Conservation (phyloP, 192 early-diverging fungal species). For the Backusella luteola region DNA sequence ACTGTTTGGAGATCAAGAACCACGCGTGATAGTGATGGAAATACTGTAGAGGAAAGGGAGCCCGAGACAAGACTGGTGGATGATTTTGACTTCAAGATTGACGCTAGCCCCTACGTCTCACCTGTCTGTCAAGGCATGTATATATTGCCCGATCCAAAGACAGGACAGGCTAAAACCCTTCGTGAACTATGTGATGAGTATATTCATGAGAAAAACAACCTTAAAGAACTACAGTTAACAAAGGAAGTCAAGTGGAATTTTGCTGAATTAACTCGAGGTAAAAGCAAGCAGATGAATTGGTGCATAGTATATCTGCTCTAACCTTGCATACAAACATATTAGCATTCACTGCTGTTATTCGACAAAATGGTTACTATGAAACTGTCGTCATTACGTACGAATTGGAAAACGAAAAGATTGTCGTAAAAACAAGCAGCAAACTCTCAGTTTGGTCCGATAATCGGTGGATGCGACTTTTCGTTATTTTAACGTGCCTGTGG, state of each 20-base stretch:
- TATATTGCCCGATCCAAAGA: slow-evolving; percentile 31
- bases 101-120: slow-evolving; percentile 31
- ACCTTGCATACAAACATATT: not conserved
- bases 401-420: slow-evolving; percentile 29
- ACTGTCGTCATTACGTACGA: slow-evolving; percentile 37
- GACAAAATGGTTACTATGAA: slow-evolving; percentile 35
- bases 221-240: slow-evolving; percentile 44
- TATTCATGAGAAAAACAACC: slow-evolving; percentile 18
- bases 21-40: slow-evolving; percentile 23
- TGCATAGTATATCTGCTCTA: not conserved
- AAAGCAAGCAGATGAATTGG: not conserved
- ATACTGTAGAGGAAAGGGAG: slow-evolving; percentile 23
- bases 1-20: slow-evolving; percentile 18
- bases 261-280: slow-evolving; percentile 33
- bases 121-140: slow-evolving; percentile 31
- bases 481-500: slow-evolving; percentile 46
- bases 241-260: slow-evolving; percentile 49
- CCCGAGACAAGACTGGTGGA: slow-evolving; percentile 24
- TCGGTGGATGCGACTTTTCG: slow-evolving; percentile 21
- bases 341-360: slow-evolving; percentile 32
- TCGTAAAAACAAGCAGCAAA: slow-evolving; percentile 29
- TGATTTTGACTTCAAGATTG: slow-evolving; percentile 37
- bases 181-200: slow-evolving; percentile 39
- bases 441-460: slow-evolving; percentile 27
- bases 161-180: slow-evolving; percentile 19